Evolutionary conservation across 768 basidiomycete genomes (phyloP), one percentile per base, ranked within the genome.

Genomic region (Cubamyces lactineus): DNA sequence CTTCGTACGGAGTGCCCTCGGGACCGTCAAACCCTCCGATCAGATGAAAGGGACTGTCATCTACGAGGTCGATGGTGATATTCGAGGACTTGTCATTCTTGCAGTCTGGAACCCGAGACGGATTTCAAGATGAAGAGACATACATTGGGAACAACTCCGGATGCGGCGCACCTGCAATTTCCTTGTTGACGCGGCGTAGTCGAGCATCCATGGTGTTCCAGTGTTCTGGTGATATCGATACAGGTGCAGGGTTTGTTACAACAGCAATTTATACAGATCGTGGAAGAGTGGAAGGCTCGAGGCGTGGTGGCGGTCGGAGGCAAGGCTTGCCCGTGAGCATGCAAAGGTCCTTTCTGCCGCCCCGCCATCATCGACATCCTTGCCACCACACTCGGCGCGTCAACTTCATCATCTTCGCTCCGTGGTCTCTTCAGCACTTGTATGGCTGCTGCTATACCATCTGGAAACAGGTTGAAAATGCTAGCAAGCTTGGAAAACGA

Each of bases 71-170:
- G 70, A 98, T 91, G 66, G 76, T 81, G 76, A 98, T 93, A 60
- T 85, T 86, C 26, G 94, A 94, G 17, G 88, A 84, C 81, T 89
- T 94, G 80, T 98, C 96, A 74, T 91, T 95, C 81, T 95, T 93
- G 83, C 93, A 95, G 76, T 96, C 94, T 95, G n/a, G 9, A 6
- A 34, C 11, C 26, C 21, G 11, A 24, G 23, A 13, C 9, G 13
- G 13, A 30, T 23, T 34, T 34, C 13, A 30, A 8, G 19, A 23
- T 34, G 4, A 30, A 8, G 19, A 23, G 23, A 28, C 24, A 26
- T 28, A 49, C 48, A 9, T 9, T 30, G 24, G 48, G 30, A 13
- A 16, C 21, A 26, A 13, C 48, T 26, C 26, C 5, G 26, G 13
- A 49, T 16, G 19, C 19, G 42, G 65, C 81, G 63, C 51, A 88